Evolutionary conservation across 2,329 filamentous ascomycete genomes (phyloP), one percentile per base, ranked within the genome.

Genomic region (Epichloe gansuensis): DNA sequence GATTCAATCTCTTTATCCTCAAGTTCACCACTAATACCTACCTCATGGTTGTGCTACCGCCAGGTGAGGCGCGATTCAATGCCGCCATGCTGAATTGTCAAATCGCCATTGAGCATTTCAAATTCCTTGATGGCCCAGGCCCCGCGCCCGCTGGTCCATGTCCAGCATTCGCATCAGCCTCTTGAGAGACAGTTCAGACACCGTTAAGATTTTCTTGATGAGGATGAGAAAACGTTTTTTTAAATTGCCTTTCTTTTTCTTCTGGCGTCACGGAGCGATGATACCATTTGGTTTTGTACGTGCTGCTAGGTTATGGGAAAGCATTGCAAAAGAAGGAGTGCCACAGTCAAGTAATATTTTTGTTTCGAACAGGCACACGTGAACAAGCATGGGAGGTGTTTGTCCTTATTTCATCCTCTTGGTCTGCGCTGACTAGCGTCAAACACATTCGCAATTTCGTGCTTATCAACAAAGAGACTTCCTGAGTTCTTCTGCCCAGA

Each of bases 21-120:
- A 88, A 94, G 59, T 89, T 98, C 59, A 98, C 93, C 2, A 94
- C 93, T 50, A 98, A 98, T 68, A 98, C 93, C 2, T 97, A 97
- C 63, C 84, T 98, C 54, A 88, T 95, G 63, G 88, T 94, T 8
- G 84, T 94, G 38, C 80, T 96, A 58, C 90, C 93, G 0, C 89
- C 91, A 0, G 90, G 90, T 25, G 91, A 97, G 68, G 87, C 88
- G 21, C 80, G 87, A 5, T 95, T 95, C 73, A 96, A 97, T 61
- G 82, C 87, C 50, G 90, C 90, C 12, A 82, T 93, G 66, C 75
- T 95, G 58, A 96, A 96, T 64, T 93, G 91, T 58, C 84, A 88
- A 68, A 84, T 95, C 53, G 90, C 89, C 0, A 78, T 89, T 45
- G 82, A 87, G 59, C 85, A 87, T 58, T 96, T 97, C 64, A 81